A percentile compares a stretch with the other conserved stretches of the same genome.
Conservation (phyloP, 78 protist species). For the Polysphondylium violaceum region DNA sequence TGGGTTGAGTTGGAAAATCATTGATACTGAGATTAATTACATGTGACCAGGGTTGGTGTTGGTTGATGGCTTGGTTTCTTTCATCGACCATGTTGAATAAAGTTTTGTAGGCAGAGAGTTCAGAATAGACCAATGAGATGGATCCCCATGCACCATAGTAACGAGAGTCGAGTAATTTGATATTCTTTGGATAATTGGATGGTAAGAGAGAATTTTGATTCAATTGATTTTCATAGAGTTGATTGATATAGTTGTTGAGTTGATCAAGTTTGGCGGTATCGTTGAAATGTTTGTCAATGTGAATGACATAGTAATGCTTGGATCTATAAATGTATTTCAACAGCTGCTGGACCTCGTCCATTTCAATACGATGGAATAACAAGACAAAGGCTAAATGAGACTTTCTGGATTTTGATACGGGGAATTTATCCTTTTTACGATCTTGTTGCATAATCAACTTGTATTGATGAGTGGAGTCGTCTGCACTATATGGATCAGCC, state of each 20-base stretch:
- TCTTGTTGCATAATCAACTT: too few relatives aligned
- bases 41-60: conserved; percentile 14
- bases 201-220: not conserved
- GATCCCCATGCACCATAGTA: conserved; percentile 52
- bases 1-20: conserved; percentile 45
- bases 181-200: not conserved
- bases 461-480: not conserved
- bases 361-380: not conserved
- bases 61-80: not conserved
- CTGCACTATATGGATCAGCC: not conserved
- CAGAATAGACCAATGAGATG: conserved; percentile 34
- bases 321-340: conserved; percentile 11
- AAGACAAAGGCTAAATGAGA: conserved; percentile 26
- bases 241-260: not conserved
- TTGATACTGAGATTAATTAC: conserved; percentile 54
- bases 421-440: not conserved
- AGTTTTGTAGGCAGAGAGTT: conserved; percentile 4
- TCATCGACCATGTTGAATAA: conserved; percentile 38
- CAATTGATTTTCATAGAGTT: not conserved
- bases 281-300: conserved; percentile 12
- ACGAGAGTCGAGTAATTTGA: conserved; percentile 1
- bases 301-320: conserved; percentile 44
- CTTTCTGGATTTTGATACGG: not conserved
- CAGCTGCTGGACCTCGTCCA: not conserved
- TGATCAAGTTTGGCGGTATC: not conserved